phyloP scores from a whole-genome alignment of 2,329 filamentous ascomycete genomes.

The Phaeosphaeriaceae sp. region DNA sequence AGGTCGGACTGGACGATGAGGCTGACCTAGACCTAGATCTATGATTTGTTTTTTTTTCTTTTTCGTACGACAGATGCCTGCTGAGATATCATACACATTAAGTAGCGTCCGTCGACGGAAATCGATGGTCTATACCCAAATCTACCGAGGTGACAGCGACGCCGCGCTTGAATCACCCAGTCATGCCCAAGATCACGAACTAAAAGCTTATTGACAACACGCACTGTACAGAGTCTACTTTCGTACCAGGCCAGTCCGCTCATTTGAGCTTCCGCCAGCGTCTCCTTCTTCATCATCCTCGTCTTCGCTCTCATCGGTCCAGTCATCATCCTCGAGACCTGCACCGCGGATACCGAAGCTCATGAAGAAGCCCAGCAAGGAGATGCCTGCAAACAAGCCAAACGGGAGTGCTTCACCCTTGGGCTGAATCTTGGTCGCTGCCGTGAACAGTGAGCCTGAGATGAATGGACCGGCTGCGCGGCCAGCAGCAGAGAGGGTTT shows the following conservation, averaged over 20 bases:
- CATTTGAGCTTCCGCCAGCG: conserved; percentile 26
- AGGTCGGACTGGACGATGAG: not conserved
- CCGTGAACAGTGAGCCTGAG: conserved; percentile 84
- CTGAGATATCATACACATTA: not conserved
- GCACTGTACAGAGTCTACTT: conserved; percentile 21
- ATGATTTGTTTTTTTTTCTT: not conserved
- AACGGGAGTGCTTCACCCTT: conserved; percentile 89
- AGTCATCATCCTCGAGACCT: conserved; percentile 66
- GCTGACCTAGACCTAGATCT: not conserved
- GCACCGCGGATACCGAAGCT: conserved; percentile 78
- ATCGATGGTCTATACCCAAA: not conserved
- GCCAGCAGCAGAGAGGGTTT: conserved; percentile 90
- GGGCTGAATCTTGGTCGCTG: conserved; percentile 74
- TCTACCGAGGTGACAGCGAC: conserved; percentile 12
- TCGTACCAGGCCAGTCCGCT: conserved; percentile 40
- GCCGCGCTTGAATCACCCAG: conserved; percentile 20
- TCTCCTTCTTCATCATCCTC: conserved; percentile 38
- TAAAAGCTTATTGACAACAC: not conserved
- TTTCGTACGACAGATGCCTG: not conserved
- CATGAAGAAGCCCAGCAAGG: conserved; percentile 79
- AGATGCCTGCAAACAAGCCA: conserved; percentile 84
- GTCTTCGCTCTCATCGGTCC: conserved; percentile 50
- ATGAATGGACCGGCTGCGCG: conserved; percentile 88
- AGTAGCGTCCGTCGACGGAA: not conserved
- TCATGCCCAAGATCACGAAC: conserved; percentile 11